Evolutionary conservation across 768 basidiomycete species (phyloP), one percentile per base, ranked within the genome.

Genomic region (Boletales sp.): DNA sequence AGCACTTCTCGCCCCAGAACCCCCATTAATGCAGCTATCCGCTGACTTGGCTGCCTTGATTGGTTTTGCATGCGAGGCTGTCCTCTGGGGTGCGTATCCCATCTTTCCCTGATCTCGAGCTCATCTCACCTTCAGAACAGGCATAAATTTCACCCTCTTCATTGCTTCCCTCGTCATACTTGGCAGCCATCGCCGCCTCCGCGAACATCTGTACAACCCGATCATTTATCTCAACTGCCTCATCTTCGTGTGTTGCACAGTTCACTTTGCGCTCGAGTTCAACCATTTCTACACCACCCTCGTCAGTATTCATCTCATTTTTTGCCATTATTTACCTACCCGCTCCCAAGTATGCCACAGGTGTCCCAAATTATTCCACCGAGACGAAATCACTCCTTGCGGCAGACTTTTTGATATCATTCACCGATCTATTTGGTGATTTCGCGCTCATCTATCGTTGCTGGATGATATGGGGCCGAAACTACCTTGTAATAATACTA

Each of bases 401-500:
- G 3, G 70, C 71, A 5, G 72, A 73, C 54, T 51, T 70, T 18
- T 51, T 74, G 37, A 64, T 73, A 47, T 70, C 71, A 1, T 43
- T 72, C 31, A 60, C 65, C 0, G 71, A 73, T 53, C 64, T 74
- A 35, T 29, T 70, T 18, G 72, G 71, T 2, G 62, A 72, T 54
- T 14, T 66, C 32, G 52, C 68, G 40, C 64, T 74, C 31, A 53
- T 72, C 27, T 75, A 74, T 48, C 75, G 76, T 31, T 74, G 72
- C 58, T 76, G 70, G 66, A 55, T 71, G 51, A 40, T 76, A 40
- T 76, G 74, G 72, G 64, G 55, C 2, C 58, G 53, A 43, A 70
- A 65, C 35, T 66, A 66, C 48, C 65, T 60, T 48, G 39, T 75
- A 32, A 42, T 68, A 24, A 35, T 71, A 19, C 40, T 74, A 2